These are phyloP conservation scores for Microdochium bolleyi DNA, from an alignment of 2,329 filamentous ascomycete genomes.

Conservation along the genomic window DNA sequence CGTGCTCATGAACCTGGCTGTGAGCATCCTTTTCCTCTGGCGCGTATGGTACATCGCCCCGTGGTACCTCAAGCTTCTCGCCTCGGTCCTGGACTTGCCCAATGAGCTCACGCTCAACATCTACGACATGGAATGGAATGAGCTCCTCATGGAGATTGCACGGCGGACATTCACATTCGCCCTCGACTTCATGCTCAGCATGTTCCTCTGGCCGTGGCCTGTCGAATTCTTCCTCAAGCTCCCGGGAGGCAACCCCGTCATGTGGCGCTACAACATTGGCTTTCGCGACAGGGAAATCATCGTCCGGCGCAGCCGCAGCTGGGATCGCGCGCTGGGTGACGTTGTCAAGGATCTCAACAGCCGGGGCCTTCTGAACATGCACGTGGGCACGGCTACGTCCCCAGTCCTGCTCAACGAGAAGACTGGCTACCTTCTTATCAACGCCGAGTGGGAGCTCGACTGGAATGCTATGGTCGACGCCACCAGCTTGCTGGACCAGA, in stretches of 20 bases:
- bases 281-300: slow-evolving; percentile 77
- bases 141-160: slow-evolving; percentile 48
- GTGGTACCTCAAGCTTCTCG: slow-evolving; percentile 62
- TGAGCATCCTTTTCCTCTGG: slow-evolving; percentile 57
- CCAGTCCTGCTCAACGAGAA: slow-evolving; percentile 61
- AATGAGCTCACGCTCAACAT: slow-evolving; percentile 61
- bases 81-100: slow-evolving; percentile 55
- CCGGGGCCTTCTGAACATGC: slow-evolving; percentile 50
- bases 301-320: slow-evolving; percentile 67
- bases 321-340: slow-evolving; percentile 54
- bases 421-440: slow-evolving; percentile 83
- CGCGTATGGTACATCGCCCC: slow-evolving; percentile 63
- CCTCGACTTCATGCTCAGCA: slow-evolving; percentile 62
- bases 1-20: slow-evolving; percentile 63
- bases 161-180: slow-evolving; percentile 59
- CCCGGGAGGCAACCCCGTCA: slow-evolving; percentile 52
- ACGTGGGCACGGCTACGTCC: slow-evolving; percentile 62
- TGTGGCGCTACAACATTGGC: slow-evolving; percentile 68
- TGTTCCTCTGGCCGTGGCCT: slow-evolving; percentile 68
- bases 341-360: slow-evolving; percentile 41
- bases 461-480: slow-evolving; percentile 74
- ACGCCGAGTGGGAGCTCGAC: slow-evolving; percentile 80
- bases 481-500: slow-evolving; percentile 59
- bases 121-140: slow-evolving; percentile 33
- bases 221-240: slow-evolving; percentile 53